A percentile compares a stretch with the other conserved stretches of the same genome.
These are phyloP conservation scores for Physcomitrellopsis africana DNA, from an alignment of 225 moss, liverwort and hornwort genomes.

Conservation along the genomic window DNA sequence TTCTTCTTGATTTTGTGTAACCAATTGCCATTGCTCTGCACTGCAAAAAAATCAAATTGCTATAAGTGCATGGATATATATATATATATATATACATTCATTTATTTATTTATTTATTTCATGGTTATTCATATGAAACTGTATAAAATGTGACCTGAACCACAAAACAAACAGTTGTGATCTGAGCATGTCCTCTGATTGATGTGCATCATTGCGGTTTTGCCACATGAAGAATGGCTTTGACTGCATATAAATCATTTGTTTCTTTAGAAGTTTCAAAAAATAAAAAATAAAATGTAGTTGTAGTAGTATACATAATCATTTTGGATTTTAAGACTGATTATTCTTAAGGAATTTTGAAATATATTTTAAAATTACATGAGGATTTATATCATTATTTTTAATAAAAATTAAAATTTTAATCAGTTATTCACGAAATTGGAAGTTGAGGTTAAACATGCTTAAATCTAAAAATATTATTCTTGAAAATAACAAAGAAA, in stretches of 20 bases:
- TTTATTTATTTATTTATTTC: no score
- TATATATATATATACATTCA: neutral
- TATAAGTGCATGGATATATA: slow-evolving; percentile 22
- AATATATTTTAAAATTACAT: no score
- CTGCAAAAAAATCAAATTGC: slow-evolving; percentile 46
- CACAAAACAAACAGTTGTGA: slow-evolving; percentile 51
- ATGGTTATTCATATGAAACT: neutral
- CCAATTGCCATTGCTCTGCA: slow-evolving; percentile 73
- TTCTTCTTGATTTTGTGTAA: slow-evolving; percentile 61
- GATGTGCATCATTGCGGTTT: slow-evolving; percentile 29
- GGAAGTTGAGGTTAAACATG: no score
- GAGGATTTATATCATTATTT: no score
- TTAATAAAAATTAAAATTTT: no score
- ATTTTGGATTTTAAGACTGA: no score
- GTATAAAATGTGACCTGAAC: slow-evolving; percentile 42
- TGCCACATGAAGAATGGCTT: slow-evolving; percentile 58
- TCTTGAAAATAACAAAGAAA: neutral
- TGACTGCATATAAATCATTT: slow-evolving; percentile 33
- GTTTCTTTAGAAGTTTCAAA: no score
- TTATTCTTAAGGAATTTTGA: no score
- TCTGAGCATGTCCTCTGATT: slow-evolving; percentile 45
- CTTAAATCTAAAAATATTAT: no score
- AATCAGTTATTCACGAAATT: no score
- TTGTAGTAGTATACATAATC: no score
- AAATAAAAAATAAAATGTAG: no score